phyloP scores from a whole-genome alignment of 192 early-diverging fungal genomes.

The Mycoemilia scoparia region DNA sequence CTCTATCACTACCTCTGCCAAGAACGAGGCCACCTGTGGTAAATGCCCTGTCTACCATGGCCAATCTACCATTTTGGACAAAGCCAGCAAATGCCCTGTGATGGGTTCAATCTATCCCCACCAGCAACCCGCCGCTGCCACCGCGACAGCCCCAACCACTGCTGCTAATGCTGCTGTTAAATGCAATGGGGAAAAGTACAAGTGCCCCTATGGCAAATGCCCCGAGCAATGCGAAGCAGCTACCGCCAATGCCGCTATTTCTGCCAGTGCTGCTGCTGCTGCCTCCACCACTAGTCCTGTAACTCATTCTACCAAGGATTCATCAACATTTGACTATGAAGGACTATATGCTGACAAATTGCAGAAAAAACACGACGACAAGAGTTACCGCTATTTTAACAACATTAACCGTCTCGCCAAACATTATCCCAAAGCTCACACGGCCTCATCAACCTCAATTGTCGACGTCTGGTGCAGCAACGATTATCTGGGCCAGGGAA shows the following conservation, averaged over 20 bases:
- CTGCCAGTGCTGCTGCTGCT: constrained; percentile 4
- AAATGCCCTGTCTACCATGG: constrained; percentile 27
- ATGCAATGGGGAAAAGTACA: no score
- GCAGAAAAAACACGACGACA: constrained; percentile 92
- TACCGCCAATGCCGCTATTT: background rate
- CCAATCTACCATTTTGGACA: constrained; percentile 28
- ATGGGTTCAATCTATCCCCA: constrained; percentile 23
- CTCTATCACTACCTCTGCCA: constrained; percentile 19
- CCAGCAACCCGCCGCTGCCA: constrained; percentile 11
- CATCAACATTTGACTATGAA: constrained; percentile 82
- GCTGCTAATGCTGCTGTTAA: no score
- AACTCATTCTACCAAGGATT: constrained; percentile 11
- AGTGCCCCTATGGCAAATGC: constrained; percentile 24
- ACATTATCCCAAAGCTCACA: constrained; percentile 87
- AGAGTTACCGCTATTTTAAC: constrained; percentile 98
- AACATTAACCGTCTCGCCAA: constrained; percentile 96
- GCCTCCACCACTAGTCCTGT: constrained; percentile 3
- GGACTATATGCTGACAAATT: constrained; percentile 63
- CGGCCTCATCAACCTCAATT: constrained; percentile 57
- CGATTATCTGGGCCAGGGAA: constrained; percentile 95
- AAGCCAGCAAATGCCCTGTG: constrained; percentile 28
- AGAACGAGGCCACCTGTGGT: constrained; percentile 17
- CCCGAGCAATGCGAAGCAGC: background rate
- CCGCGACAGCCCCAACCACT: no score
- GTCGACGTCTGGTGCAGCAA: constrained; percentile 99